Base-by-base conservation (phyloP, 2,329 filamentous ascomycete species). In the Talaromyces islandicus region DNA sequence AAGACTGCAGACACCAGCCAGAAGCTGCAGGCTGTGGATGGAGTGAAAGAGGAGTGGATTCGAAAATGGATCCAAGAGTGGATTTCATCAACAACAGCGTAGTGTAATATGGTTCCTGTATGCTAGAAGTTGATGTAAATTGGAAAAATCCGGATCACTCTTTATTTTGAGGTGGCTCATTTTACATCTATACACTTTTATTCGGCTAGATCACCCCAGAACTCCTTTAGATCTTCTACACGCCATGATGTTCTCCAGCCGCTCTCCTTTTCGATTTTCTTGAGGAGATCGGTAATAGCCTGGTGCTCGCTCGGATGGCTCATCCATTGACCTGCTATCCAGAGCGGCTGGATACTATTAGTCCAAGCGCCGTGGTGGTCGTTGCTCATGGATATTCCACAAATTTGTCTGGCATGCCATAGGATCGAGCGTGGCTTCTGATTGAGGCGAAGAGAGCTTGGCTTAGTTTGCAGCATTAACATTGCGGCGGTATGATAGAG, bases 331-430 rank as follows among this genome's bases (percentile, higher is more conserved):
- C 82, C 83, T 0, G 83, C 83, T 14, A 85, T 75, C 78, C 81
- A 85, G 0, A 85, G 71, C 1, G 83, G 83, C 62, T 85, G 83
- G 7, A 85, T 82, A 3, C 82, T 81, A 65, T 85, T 85, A 62
- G 82, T 85, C 41, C 84, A 65, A 62, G 80, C 83, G 2, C 82
- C 83, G 11, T 80, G 75, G 60, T 85, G 82, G 4, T 78, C 78
- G 60, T 85, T 85, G 2, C 81, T 78, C 14, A 81, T 65, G 0
- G 82, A 83, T 24, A 85, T 85, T 2, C 81, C 83, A 60, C 81
- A 84, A 32, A 85, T 78, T 11, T 78, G 75, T 60, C 80, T 78
- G 1, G 81, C 83, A 64, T 85, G 83, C 82, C 83, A 85, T 9
- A 83, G 68, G 0, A 76, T 66, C 10, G 81, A 83, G 17, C 14